Percentiles rank a stretch among this genome's conserved stretches.
Conservation (phyloP, 805 yeast species). For the Starmerella floris region DNA sequence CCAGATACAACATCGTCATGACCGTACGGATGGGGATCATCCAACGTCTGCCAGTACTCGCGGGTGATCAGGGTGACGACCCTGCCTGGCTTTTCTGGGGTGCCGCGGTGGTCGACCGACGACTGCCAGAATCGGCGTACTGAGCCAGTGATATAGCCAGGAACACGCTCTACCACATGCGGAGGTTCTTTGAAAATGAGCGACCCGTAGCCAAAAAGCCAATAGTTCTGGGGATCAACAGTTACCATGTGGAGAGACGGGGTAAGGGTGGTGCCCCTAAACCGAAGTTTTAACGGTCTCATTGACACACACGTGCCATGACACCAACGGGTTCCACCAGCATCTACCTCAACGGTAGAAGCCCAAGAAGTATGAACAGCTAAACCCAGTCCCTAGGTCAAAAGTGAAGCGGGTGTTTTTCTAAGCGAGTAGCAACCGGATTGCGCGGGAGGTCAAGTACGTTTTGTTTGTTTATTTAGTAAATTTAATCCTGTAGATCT, state of each 20-base stretch:
- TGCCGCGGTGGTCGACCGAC: conserved; percentile 80
- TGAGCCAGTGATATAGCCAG: conserved; percentile 65
- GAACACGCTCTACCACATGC: conserved; percentile 42
- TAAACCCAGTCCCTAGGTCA: no score
- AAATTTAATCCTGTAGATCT: no score
- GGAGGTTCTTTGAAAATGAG: conserved; percentile 86
- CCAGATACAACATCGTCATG: conserved; percentile 46
- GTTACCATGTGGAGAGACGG: conserved; percentile 2
- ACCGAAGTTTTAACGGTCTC: not conserved
- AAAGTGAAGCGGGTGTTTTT: no score
- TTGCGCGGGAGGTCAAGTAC: no score
- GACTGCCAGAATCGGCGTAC: conserved; percentile 85
- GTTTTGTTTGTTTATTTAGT: no score
- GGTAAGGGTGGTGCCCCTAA: not conserved
- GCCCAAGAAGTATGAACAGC: no score
- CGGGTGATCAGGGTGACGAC: conserved; percentile 69
- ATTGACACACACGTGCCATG: not conserved
- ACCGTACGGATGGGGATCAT: conserved; percentile 30
- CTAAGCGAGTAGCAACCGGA: no score
- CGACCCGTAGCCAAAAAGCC: conserved; percentile 88
- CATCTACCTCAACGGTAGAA: no score
- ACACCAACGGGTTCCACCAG: no score
- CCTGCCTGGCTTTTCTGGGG: conserved; percentile 74
- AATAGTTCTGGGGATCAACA: conserved; percentile 25
- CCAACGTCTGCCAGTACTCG: conserved; percentile 37